Base-by-base conservation (phyloP, 805 yeast genomes). In the Ogataea saltuana region DNA sequence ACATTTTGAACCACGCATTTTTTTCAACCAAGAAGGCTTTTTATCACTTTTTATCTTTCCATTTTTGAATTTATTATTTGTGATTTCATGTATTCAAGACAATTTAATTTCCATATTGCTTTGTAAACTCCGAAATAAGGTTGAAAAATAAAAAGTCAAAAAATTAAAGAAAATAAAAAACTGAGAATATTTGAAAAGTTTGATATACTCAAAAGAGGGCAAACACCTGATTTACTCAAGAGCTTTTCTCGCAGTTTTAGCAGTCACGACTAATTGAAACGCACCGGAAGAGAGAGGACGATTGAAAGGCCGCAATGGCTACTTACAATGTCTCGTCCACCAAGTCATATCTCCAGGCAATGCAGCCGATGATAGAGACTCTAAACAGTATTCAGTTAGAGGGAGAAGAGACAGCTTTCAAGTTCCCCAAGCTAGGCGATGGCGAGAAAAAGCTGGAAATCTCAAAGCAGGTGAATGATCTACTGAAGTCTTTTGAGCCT, bases 311-410 rank as follows among this genome's bases (percentile, higher is more conserved):
- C 13, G 13, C 29, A 10, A 77, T 76, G 81, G 67, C 78, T 2
- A 67, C 75, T 5, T 79, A 78, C 50, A 73, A 76, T 35, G 84
- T 74, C 7, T 68, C 76, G 11, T 83, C 90, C 1, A 83, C 90
- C 8, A 76, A 78, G 62, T 84, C 93, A 17, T 85, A 78, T 62
- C 78, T 85, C 85, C 77, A 76, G 58, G 91, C 93, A 15, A 83
- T 85, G 88, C 76, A 74, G 59, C 75, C 80, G 2, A 78, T 85
- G 83, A 68, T 77, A n/a, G 78, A 75, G 5, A 61, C 72, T 0
- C 58, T 81, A 44, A 59, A 63, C 3, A 46, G 56, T 1, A 53
- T 76, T 12, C 54, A 61, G 1, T 44, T 63, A 33, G 62, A 45
- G 21, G 58, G 49, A 11, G 63, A 49, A 25, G 54, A 50, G 3